Percentiles rank a stretch among this genome's conserved stretches.
phyloP scores from a whole-genome alignment of 2,329 filamentous ascomycete species.

The Blastomyces percursus region DNA sequence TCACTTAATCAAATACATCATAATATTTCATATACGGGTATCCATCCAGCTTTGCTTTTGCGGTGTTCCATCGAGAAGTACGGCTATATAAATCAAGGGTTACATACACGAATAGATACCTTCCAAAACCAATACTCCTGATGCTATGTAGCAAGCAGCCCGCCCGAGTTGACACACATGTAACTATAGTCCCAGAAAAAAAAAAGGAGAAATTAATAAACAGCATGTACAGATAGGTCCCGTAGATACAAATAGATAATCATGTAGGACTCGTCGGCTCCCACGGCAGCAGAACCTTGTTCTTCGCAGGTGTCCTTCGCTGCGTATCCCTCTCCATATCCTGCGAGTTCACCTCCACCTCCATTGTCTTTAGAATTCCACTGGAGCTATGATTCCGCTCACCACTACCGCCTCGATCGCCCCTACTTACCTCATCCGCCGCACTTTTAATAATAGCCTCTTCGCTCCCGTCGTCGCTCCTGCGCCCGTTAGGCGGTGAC shows the following conservation, averaged over 20 bases:
- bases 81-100: too few species aligned
- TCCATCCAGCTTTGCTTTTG: too few species aligned
- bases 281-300: not conserved
- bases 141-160: not conserved
- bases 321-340: not conserved
- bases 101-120: not conserved
- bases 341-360: constrained; percentile 6
- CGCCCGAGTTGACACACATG: not conserved
- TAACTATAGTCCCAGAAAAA: not conserved
- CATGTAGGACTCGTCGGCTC: not conserved
- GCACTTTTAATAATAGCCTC: constrained; percentile 1
- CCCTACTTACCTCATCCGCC: not conserved
- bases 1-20: too few species aligned
- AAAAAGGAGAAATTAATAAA: not conserved
- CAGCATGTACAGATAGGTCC: not conserved
- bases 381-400: not conserved
- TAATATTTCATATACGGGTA: too few species aligned
- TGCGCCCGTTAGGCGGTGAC: not conserved
- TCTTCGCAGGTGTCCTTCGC: not conserved
- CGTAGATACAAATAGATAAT: not conserved
- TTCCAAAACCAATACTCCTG: not conserved
- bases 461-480: not conserved
- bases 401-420: not conserved
- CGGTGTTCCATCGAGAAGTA: too few species aligned
- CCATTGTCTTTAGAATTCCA: constrained; percentile 11